These are phyloP conservation scores for Microbotryum intermedium DNA, from an alignment of 1,284 basidiomycete species.

Conservation along the genomic window DNA sequence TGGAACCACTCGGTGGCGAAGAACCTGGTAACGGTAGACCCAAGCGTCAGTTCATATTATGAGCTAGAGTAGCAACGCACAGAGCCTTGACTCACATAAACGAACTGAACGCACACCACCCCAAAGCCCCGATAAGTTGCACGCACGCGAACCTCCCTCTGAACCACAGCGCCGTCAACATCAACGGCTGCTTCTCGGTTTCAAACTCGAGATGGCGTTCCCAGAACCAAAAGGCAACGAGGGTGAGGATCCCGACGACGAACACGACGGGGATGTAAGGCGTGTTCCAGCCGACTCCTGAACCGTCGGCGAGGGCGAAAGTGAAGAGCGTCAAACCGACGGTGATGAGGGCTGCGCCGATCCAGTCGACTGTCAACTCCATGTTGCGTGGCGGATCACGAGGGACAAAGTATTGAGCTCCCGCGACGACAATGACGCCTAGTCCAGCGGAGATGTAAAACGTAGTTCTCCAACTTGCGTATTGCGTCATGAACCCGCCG, in stretches of 20 bases:
- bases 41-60: not conserved
- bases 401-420: conserved; percentile 52
- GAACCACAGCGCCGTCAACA: conserved; percentile 60
- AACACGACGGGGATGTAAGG: conserved; percentile 48
- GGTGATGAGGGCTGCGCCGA: conserved; percentile 67
- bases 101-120: conserved; percentile 55
- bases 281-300: conserved; percentile 18
- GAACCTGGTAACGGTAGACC: conserved; percentile 2
- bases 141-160: conserved; percentile 58
- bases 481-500: conserved; percentile 62
- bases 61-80: not conserved
- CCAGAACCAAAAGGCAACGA: conserved; percentile 59
- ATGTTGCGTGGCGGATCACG: conserved; percentile 37
- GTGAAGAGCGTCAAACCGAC: conserved; percentile 65
- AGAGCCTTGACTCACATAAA: conserved; percentile 22
- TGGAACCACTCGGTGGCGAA: not conserved
- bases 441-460: conserved; percentile 54
- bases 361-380: conserved; percentile 67
- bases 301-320: conserved; percentile 64
- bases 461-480: conserved; percentile 56
- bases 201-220: conserved; percentile 49
- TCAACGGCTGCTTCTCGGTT: conserved; percentile 52
- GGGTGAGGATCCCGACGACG: conserved; percentile 53
- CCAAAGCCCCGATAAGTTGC: conserved; percentile 58
- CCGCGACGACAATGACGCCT: conserved; percentile 47